Evolutionary conservation across 2,329 filamentous ascomycete species (phyloP).

Genomic region (Penicillium sclerotiorum): DNA sequence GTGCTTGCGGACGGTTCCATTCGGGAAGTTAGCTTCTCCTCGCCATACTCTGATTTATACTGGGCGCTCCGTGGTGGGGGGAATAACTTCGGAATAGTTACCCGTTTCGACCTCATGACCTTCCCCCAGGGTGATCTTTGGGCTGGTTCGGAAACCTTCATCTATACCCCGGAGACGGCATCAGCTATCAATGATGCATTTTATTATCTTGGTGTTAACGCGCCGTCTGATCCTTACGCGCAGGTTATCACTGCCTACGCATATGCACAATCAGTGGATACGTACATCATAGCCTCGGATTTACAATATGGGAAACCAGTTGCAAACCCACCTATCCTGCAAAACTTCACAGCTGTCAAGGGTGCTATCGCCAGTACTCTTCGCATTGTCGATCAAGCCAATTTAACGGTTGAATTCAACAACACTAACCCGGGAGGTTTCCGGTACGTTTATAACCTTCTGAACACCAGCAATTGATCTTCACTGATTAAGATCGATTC

Average conservation of each 20-base stretch:
- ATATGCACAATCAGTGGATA: slow-evolving; percentile 2
- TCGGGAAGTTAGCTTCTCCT: slow-evolving; percentile 27
- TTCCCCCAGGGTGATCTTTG: slow-evolving; percentile 1
- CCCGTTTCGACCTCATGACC: slow-evolving; percentile 9
- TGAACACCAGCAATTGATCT: not conserved
- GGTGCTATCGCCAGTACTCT: slow-evolving; percentile 2
- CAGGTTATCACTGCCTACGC: slow-evolving; percentile 1
- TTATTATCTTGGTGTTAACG: slow-evolving; percentile 1
- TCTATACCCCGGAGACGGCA: slow-evolving; percentile 1
- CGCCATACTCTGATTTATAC: slow-evolving; percentile 38
- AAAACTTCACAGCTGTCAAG: slow-evolving; percentile 3
- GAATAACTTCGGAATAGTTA: slow-evolving; percentile 46
- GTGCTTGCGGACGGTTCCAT: slow-evolving; percentile 9
- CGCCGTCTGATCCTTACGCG: slow-evolving; percentile 1
- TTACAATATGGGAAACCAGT: slow-evolving; percentile 5
- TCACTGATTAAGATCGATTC: not conserved
- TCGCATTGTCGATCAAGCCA: slow-evolving; percentile 2
- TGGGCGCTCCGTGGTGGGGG: slow-evolving; percentile 40
- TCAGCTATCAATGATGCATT: slow-evolving; percentile 1
- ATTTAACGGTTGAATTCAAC: slow-evolving; percentile 2
- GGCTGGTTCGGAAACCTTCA: slow-evolving; percentile 2
- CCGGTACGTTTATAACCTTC: slow-evolving; percentile 1
- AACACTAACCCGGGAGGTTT: not conserved
- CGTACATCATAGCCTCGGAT: slow-evolving; percentile 2
- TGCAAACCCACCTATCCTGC: slow-evolving; percentile 2